These are phyloP conservation scores for Colletotrichum cordylinicola DNA, from an alignment of 2,329 filamentous ascomycete species.

Conservation along the genomic window DNA sequence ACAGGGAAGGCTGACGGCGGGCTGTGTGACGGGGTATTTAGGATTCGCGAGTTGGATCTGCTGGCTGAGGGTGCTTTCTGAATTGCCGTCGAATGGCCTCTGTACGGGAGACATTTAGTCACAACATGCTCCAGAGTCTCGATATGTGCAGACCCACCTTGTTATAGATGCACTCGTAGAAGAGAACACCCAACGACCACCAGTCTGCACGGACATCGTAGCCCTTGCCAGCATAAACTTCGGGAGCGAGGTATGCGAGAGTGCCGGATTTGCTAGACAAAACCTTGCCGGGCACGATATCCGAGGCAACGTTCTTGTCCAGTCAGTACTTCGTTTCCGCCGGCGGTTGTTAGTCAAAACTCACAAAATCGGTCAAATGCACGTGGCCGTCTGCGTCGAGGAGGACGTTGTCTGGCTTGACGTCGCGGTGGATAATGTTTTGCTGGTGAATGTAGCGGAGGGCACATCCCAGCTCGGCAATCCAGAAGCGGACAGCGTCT, in stretches of 20 bases:
- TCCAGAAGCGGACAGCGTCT: conserved; percentile 96
- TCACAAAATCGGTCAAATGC: conserved; percentile 95
- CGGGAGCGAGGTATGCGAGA: conserved; percentile 91
- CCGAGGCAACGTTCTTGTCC: conserved; percentile 91
- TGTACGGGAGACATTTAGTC: conserved; percentile 42
- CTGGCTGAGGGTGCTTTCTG: conserved; percentile 78
- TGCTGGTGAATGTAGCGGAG: conserved; percentile 85
- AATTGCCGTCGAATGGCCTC: conserved; percentile 92
- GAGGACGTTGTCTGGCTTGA: conserved; percentile 92
- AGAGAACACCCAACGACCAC: conserved; percentile 98
- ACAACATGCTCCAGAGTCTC: conserved; percentile 26
- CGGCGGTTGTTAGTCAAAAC: conserved; percentile 35
- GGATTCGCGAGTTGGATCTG: conserved; percentile 83
- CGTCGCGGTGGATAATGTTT: conserved; percentile 87
- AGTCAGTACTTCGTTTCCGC: conserved; percentile 25
- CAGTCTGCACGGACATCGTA: conserved; percentile 93
- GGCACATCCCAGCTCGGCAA: conserved; percentile 91
- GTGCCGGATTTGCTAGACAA: conserved; percentile 97
- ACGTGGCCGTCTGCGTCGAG: conserved; percentile 91
- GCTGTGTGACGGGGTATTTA: conserved; percentile 90
- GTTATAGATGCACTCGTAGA: conserved; percentile 99
- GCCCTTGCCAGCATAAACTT: conserved; percentile 90
- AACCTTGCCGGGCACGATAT: conserved; percentile 81
- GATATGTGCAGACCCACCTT: conserved; percentile 67
- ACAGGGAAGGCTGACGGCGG: conserved; percentile 87